A percentile compares a stretch with the other conserved stretches of the same genome.
Conservation (phyloP, 257 asterid genomes). For the Marsdenia floribunda region DNA sequence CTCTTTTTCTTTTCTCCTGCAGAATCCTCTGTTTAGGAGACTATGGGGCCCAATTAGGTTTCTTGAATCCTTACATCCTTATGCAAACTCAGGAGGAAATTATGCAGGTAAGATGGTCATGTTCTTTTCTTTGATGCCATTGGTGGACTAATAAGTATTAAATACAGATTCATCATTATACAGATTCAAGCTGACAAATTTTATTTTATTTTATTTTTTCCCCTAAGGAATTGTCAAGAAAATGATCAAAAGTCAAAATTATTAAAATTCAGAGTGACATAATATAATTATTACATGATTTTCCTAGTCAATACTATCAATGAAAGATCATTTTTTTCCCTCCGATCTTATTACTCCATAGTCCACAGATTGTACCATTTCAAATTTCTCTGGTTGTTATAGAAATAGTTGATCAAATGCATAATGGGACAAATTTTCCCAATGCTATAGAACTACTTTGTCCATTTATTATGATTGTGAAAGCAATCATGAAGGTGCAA, state of each 20-base stretch:
- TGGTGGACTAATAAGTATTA: neutral
- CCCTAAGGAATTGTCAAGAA: neutral
- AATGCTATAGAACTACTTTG: neutral
- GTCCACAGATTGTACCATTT: too few relatives aligned
- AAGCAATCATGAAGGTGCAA: neutral
- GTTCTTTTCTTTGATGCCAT: conserved; percentile 21
- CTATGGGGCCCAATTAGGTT: conserved; percentile 84
- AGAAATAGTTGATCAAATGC: neutral
- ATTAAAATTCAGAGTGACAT: conserved; percentile 5
- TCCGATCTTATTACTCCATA: neutral
- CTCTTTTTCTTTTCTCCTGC: conserved; percentile 20
- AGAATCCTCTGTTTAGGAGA: conserved; percentile 60
- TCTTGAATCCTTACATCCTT: conserved; percentile 70
- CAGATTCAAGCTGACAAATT: too few relatives aligned
- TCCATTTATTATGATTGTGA: neutral
- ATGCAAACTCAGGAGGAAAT: conserved; percentile 72
- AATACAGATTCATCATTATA: neutral
- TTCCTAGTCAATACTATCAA: neutral
- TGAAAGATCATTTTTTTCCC: neutral
- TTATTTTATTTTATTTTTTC: too few relatives aligned
- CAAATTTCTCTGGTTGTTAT: neutral
- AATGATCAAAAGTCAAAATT: neutral
- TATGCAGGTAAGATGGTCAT: conserved; percentile 73
- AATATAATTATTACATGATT: conserved; percentile 7
- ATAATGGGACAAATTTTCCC: neutral